A percentile compares a stretch with the other conserved stretches of the same genome.
Evolutionary conservation across 352 stramenopile genomes (phyloP).

Genomic region (Phytophthora aleatoria): DNA sequence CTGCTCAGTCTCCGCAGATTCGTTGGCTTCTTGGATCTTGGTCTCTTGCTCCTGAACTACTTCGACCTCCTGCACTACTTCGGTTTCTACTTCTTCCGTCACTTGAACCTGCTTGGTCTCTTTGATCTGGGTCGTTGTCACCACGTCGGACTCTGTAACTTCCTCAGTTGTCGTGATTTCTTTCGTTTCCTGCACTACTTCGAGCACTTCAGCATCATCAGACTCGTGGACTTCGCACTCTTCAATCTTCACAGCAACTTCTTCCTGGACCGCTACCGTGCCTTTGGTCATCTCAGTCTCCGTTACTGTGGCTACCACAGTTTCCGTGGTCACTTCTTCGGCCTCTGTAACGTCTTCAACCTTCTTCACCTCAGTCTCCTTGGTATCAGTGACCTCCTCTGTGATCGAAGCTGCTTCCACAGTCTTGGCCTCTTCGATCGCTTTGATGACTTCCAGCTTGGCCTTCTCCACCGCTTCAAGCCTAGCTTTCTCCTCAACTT

Average conservation of each 20-base stretch:
- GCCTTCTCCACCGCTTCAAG: neutral
- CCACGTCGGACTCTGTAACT: constrained; percentile 6
- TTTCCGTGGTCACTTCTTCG: neutral
- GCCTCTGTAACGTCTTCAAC: neutral
- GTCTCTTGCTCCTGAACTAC: constrained; percentile 18
- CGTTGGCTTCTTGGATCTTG: constrained; percentile 1
- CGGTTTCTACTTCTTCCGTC: constrained; percentile 2
- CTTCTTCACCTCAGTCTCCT: neutral
- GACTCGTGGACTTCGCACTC: neutral
- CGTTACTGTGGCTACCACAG: neutral
- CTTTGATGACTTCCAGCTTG: neutral
- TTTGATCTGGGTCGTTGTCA: constrained; percentile 9
- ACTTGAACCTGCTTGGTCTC: constrained; percentile 4
- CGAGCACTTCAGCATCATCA: neutral
- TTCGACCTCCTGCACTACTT: constrained; percentile 9
- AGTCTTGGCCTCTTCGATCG: neutral
- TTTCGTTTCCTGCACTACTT: constrained; percentile 6
- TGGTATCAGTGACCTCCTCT: too few relatives aligned
- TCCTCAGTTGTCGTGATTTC: constrained; percentile 5
- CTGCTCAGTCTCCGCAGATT: neutral
- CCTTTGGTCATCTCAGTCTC: constrained; percentile 1
- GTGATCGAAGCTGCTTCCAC: too few relatives aligned
- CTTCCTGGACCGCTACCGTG: neutral
- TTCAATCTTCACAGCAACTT: neutral
- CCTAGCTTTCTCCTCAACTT: neutral